Percentiles rank a stretch among this genome's conserved stretches.
Conservation (phyloP, 2,329 filamentous ascomycete species). For the Pestalotiopsis sp. region DNA sequence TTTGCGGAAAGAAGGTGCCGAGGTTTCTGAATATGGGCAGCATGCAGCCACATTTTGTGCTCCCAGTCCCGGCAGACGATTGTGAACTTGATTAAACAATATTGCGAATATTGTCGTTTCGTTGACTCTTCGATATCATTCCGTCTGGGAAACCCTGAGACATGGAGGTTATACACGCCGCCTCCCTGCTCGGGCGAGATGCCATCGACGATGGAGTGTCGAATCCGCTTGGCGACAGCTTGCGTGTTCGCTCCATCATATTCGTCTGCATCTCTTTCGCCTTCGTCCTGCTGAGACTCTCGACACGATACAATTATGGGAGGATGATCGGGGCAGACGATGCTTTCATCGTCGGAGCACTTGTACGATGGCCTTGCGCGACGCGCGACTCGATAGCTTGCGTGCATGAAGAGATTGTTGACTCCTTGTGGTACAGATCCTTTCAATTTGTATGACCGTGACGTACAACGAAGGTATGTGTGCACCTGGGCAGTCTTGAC, state of each 20-base stretch:
- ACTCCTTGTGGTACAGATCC: not conserved
- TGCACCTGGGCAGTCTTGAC: not conserved
- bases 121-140: not conserved
- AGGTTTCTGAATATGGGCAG: not conserved
- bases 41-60: not conserved
- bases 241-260: constrained; percentile 17
- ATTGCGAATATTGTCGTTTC: not conserved
- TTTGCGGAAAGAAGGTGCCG: not conserved
- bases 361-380: constrained; percentile 6
- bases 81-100: not conserved
- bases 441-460: not conserved
- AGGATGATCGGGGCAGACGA: constrained; percentile 17
- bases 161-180: constrained; percentile 11
- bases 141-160: not conserved
- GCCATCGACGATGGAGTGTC: constrained; percentile 20
- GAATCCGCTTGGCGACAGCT: constrained; percentile 18
- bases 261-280: constrained; percentile 17
- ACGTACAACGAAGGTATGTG: constrained; percentile 5
- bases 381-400: not conserved
- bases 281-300: constrained; percentile 16
- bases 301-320: constrained; percentile 14
- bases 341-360: constrained; percentile 17
- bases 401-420: not conserved
- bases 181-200: constrained; percentile 30
- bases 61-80: not conserved